A percentile compares a stretch with the other conserved stretches of the same genome.
Conservation (phyloP, 1,139 yeast species). For the Yamadazyma buinensis region DNA sequence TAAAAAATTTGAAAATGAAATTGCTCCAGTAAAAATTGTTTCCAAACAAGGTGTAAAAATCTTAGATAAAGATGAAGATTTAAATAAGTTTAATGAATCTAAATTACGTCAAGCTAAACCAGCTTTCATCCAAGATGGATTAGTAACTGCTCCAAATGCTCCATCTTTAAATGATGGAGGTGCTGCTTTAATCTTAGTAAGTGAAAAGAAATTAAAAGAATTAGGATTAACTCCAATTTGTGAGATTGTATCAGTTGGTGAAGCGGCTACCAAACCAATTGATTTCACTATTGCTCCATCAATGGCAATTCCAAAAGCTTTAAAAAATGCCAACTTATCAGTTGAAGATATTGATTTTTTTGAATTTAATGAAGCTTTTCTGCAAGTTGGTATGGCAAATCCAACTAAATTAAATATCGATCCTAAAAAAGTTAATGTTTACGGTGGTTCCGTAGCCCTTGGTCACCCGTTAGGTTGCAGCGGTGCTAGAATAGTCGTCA, state of each 20-base stretch:
- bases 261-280: conserved; percentile 90
- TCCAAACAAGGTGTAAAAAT: conserved; percentile 80
- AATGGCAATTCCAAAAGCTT: conserved; percentile 89
- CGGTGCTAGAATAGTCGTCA: conserved; percentile 92
- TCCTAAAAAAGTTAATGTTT: conserved; percentile 74
- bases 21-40: conserved; percentile 80
- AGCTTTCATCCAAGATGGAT: conserved; percentile 87
- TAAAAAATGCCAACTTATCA: conserved; percentile 73
- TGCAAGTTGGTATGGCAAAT: conserved; percentile 95
- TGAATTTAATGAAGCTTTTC: conserved; percentile 95
- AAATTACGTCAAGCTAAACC: conserved; percentile 80
- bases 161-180: conserved; percentile 96
- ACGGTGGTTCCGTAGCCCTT: conserved; percentile 97
- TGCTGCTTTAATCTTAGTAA: conserved; percentile 85
- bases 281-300: conserved; percentile 96
- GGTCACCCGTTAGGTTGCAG: conserved; percentile 98
- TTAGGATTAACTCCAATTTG: conserved; percentile 85
- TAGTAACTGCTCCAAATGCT: conserved; percentile 95
- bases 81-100: conserved; percentile 65
- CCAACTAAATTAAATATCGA: conserved; percentile 66
- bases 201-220: conserved; percentile 77
- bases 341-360: conserved; percentile 64
- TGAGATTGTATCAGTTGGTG: conserved; percentile 90
- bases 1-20: conserved; percentile 78
- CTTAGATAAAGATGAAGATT: conserved; percentile 70